Percentiles rank a stretch among this genome's conserved stretches.
Conservation (phyloP, 305 asterid species). For the Solanum hybrid region DNA sequence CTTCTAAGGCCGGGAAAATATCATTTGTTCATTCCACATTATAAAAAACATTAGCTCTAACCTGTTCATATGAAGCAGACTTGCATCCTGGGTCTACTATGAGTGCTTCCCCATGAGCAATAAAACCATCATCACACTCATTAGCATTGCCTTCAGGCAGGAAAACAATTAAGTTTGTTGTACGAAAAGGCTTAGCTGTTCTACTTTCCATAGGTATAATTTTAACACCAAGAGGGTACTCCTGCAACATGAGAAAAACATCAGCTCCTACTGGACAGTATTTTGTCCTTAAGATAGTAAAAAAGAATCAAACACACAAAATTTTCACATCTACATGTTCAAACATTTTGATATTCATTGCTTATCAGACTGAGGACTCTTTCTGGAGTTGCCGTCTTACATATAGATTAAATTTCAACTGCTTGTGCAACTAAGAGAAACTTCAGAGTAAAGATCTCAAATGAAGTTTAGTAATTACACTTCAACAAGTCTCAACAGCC, state of each 20-base stretch:
- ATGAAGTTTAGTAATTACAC: not conserved
- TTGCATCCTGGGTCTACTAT: constrained; percentile 94
- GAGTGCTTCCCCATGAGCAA: constrained; percentile 77
- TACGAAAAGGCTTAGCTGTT: constrained; percentile 68
- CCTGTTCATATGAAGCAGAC: constrained; percentile 68
- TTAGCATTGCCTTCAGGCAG: constrained; percentile 26
- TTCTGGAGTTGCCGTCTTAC: not conserved
- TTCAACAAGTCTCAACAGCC: not conserved
- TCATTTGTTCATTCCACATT: not conserved
- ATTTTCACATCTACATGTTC: not conserved
- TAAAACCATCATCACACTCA: constrained; percentile 23
- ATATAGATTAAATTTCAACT: not conserved
- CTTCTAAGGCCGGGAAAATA: not conserved
- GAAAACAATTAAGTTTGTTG: constrained; percentile 75
- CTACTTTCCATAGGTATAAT: constrained; percentile 84
- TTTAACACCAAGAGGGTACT: constrained; percentile 82
- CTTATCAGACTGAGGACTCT: not conserved
- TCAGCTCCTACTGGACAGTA: not conserved
- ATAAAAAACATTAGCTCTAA: constrained; percentile 7
- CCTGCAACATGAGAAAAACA: constrained; percentile 35
- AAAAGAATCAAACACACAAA: not conserved
- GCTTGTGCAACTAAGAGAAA: not conserved
- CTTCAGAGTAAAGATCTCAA: not conserved
- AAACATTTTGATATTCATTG: not conserved
- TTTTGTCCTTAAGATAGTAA: not conserved